Conservation (phyloP, 495 filamentous ascomycete genomes). For the Penicillium paxilli region DNA sequence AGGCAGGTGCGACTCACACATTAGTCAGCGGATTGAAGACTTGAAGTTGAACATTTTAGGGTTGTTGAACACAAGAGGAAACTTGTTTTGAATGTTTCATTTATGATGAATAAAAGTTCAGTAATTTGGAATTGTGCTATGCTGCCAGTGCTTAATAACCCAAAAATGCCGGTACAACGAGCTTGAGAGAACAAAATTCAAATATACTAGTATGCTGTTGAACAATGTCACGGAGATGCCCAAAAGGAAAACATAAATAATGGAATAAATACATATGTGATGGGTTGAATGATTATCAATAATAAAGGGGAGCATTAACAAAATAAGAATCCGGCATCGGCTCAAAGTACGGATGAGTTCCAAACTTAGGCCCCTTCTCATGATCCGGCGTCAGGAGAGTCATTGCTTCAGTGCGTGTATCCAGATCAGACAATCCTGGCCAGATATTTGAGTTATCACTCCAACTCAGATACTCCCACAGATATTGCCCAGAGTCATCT, state of each 20-base stretch:
- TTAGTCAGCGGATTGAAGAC: too few relatives aligned
- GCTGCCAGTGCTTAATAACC: too few relatives aligned
- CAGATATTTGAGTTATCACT: conserved; percentile 36
- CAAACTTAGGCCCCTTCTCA: conserved; percentile 33
- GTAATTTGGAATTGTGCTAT: too few relatives aligned
- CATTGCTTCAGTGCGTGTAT: conserved; percentile 24
- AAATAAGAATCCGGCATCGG: conserved; percentile 30
- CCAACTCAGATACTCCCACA: conserved; percentile 48
- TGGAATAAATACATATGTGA: not conserved
- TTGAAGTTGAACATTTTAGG: too few relatives aligned
- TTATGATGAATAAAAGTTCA: too few relatives aligned
- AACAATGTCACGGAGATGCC: too few relatives aligned
- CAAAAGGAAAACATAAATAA: not conserved
- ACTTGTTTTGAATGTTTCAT: too few relatives aligned
- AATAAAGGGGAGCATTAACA: conserved; percentile 25
- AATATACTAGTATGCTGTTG: too few relatives aligned
- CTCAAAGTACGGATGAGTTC: conserved; percentile 28
- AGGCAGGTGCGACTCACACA: too few relatives aligned
- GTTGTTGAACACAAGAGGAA: too few relatives aligned
- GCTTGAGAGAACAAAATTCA: too few relatives aligned
- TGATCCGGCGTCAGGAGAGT: conserved; percentile 28
- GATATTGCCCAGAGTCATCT: conserved; percentile 39
- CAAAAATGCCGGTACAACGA: too few relatives aligned
- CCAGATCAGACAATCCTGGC: conserved; percentile 34
- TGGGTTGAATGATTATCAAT: conserved; percentile 6